Conservation (phyloP, 2,329 filamentous ascomycete species). For the Tolypocladium cylindrosporum region DNA sequence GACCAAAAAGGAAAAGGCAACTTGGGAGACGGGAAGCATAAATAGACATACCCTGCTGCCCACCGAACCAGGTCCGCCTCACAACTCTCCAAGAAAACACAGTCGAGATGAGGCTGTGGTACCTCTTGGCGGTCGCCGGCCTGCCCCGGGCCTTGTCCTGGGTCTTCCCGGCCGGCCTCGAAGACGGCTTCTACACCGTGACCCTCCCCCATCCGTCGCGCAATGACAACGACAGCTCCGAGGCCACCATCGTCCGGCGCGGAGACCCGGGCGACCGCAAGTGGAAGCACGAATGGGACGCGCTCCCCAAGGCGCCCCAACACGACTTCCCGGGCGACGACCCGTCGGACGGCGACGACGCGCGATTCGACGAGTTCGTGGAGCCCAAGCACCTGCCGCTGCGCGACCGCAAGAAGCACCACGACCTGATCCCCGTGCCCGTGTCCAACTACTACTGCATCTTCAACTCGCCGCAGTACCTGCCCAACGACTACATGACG, state of each 20-base stretch:
- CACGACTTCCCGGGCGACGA: neutral
- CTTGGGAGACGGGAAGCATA: too few species aligned
- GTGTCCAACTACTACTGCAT: neutral
- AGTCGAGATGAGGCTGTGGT: neutral
- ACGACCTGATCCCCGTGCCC: neutral
- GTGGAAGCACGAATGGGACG: too few species aligned
- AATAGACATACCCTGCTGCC: too few species aligned
- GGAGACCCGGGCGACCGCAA: too few species aligned
- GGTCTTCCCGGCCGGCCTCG: neutral
- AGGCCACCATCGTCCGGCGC: neutral
- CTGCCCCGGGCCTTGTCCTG: neutral
- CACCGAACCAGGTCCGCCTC: too few species aligned
- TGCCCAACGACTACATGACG: neutral
- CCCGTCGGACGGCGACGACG: too few species aligned
- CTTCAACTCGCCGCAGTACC: neutral
- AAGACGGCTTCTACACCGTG: constrained; percentile 2
- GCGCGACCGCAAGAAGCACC: neutral
- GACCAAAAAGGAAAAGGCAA: too few species aligned
- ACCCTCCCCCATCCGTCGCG: neutral
- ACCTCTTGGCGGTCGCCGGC: neutral
- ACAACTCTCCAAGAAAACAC: neutral
- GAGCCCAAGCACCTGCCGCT: too few species aligned
- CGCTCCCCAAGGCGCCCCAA: neutral
- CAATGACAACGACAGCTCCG: neutral
- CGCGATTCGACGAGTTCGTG: too few species aligned